phyloP scores from a whole-genome alignment of 345 rosid species.

The Raphanus sativus region DNA sequence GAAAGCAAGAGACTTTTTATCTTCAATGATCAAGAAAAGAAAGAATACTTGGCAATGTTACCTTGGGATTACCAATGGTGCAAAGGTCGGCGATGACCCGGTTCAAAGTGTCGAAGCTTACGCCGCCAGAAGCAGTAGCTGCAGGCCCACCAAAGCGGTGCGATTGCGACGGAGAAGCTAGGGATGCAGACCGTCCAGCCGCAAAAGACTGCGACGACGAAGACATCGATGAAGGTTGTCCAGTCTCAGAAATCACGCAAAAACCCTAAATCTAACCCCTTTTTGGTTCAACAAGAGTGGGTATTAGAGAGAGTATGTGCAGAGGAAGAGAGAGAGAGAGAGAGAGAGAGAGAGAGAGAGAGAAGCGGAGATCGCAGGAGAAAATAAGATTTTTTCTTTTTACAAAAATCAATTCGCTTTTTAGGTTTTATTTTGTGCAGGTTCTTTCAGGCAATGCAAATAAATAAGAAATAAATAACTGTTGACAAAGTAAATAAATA shows the following conservation, averaged over 20 bases:
- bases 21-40: not conserved
- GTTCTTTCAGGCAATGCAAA: constrained; percentile 15
- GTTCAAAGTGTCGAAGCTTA: constrained; percentile 73
- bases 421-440: not conserved
- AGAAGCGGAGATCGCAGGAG: constrained; percentile 32
- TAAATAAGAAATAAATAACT: not conserved
- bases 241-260: constrained; percentile 18
- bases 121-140: constrained; percentile 52
- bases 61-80: constrained; percentile 76
- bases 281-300: constrained; percentile 14
- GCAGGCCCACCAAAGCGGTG: constrained; percentile 55
- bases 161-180: constrained; percentile 65
- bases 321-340: constrained; percentile 25
- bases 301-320: constrained; percentile 33
- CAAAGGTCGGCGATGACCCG: constrained; percentile 86
- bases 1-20: constrained; percentile 8
- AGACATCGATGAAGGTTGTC: constrained; percentile 48
- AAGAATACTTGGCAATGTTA: constrained; percentile 20
- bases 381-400: not conserved
- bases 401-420: not conserved
- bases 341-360: constrained; percentile 24
- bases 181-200: constrained; percentile 41
- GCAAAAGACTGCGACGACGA: constrained; percentile 56
- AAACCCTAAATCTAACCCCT: constrained; percentile 40
- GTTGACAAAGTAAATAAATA: not conserved